Evolutionary conservation across 2,329 filamentous ascomycete species (phyloP), one percentile per base, ranked within the genome.

Genomic region (Cephalotrichum gorgonifer): DNA sequence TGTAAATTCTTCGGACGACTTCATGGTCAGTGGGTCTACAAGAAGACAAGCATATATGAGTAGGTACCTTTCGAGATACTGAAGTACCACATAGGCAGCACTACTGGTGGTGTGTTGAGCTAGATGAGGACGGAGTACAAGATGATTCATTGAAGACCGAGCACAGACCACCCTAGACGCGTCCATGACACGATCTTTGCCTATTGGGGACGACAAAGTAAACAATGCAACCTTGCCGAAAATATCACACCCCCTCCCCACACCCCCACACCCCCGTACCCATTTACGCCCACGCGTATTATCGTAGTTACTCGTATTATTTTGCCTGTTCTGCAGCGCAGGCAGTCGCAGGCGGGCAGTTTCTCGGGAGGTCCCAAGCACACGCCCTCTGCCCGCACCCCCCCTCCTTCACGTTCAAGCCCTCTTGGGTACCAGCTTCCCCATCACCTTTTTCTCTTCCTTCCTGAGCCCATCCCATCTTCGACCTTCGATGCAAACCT

Each of bases 111-210:
- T n/a, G n/a, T n/a, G n/a, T n/a, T n/a, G n/a, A n/a, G n/a, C n/a
- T n/a, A 28, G 28, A 17, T 20, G 25, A 44, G 17, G 26, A 39
- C 17, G 17, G 22, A 44, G 17, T 25, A 27, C 27, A n/a, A 20
- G 22, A 20, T 44, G 43, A 44, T 22, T 41, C 45, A 47, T 41
- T 38, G n/a, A 38, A 33, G 25, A 27, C 27, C 11, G 30, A 47
- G 31, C 45, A 47, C 45, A 28, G 33, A 20, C 45, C 45, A 47
- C 2, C 23, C 23, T 26, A 31, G 28, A 47, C 45, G 45, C 45
- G 45, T 47, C 45, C 25, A 41, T 26, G 14, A 47, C 45, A 25
- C 33, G 45, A 39, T 27, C 33, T 25, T 47, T 47, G 27, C 45
- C 45, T 23, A 20, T 41, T 47, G 17, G 27, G 45, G 35, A 38